Evolutionary conservation across 176 grass and related monocot genomes (phyloP).

Genomic region (Paspalum notatum): DNA sequence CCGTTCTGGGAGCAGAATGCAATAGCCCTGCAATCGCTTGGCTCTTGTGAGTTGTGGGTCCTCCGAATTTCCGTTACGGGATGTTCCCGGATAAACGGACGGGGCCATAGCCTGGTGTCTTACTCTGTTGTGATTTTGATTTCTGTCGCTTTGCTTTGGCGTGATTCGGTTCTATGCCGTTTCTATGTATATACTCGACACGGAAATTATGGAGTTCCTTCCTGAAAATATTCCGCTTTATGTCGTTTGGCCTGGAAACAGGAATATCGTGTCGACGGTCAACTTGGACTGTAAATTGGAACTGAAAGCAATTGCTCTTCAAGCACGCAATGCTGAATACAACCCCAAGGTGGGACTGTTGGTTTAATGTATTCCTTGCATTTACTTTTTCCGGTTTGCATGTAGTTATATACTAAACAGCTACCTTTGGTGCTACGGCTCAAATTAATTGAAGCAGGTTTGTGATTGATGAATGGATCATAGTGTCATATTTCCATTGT

Average conservation of each 20-base stretch:
- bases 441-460: not conserved
- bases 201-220: not conserved
- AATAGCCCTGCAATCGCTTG: no score
- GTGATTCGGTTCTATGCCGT: not conserved
- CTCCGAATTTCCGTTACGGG: no score
- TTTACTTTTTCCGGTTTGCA: not conserved
- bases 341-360: slow-evolving; percentile 66
- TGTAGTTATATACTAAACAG: not conserved
- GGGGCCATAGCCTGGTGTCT: not conserved
- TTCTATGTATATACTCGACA: not conserved
- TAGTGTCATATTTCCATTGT: not conserved
- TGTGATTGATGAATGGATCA: not conserved
- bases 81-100: no score
- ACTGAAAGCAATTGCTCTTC: slow-evolving; percentile 81
- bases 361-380: not conserved
- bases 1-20: no score
- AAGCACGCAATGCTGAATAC: slow-evolving; percentile 86
- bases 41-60: no score
- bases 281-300: slow-evolving; percentile 88
- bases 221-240: not conserved
- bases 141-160: not conserved
- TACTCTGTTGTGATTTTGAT: not conserved
- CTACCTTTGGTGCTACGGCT: not conserved
- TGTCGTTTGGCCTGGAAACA: slow-evolving; percentile 29
- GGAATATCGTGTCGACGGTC: slow-evolving; percentile 87